Evolutionary conservation across 2,329 filamentous ascomycete species (phyloP), one percentile per base, ranked within the genome.

Genomic region (Ambrosiella beaveri): DNA sequence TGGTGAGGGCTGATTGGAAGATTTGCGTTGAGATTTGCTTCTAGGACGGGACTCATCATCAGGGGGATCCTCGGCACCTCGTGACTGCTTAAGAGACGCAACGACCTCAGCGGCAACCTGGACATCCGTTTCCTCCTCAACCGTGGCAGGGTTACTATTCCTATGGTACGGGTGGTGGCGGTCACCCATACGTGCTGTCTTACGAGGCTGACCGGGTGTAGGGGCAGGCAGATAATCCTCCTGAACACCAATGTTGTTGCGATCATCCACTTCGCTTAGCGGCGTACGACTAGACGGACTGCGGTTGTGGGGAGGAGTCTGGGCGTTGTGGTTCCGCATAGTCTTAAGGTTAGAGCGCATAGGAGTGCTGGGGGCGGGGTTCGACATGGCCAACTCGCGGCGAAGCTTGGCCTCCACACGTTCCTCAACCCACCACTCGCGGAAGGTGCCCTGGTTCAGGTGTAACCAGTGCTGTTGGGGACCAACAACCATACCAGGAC

Each of bases 391-490:
- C 65, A 80, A 72, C 67, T 84, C 79, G 67, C 78, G 80, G 52
- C 79, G 72, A 57, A 82, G 71, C 68, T 78, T 81, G 58, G 77
- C 81, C 69, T 89, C 85, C 59, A 91, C 73, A 66, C 89, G 86
- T 72, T 91, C 86, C 72, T 89, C 88, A 66, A 93, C 79, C 88
- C 90, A 97, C 93, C 93, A 98, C 71, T 97, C 89, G n/a, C 93
- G 82, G 81, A 98, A 98, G 40, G 86, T 84, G 40, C 86, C 86
- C 71, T 98, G 93, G 73, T 98, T 96, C 62, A 98, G 79, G 68
- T 98, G 93, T 57, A 98, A 79, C 93, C 93, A 98, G 72, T 98
- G 93, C 72, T 98, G 93, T 68, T 98, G 93, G 44, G 93, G 93
- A 0, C 93, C 93, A 57, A 98, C 93, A 6, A 98, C 93, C 93